A percentile compares a stretch with the other conserved stretches of the same genome.
Evolutionary conservation across 257 asterid genomes (phyloP).

Genomic region (Prunella vulgaris): DNA sequence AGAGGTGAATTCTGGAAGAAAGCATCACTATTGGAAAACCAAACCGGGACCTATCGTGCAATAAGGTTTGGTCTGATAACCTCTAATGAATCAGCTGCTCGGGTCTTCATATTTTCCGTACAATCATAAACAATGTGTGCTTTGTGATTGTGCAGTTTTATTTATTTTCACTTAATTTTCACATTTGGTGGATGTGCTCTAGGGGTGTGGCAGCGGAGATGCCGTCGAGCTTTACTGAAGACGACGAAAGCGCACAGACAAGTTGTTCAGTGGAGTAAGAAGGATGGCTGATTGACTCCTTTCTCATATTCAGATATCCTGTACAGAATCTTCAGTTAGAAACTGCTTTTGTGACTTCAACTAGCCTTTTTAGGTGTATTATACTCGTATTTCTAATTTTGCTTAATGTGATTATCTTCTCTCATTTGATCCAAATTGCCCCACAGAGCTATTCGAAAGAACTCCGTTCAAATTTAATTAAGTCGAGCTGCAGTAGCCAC

Average conservation of each 20-base stretch:
- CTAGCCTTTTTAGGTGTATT: not conserved
- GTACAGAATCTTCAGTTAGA: conserved; percentile 14
- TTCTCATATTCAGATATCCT: not conserved
- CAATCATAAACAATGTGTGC: not conserved
- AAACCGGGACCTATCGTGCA: conserved; percentile 26
- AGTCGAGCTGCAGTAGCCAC: not conserved
- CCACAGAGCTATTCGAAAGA: not conserved
- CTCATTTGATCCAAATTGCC: not conserved
- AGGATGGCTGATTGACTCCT: not conserved
- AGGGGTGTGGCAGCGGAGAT: conserved; percentile 44
- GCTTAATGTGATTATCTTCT: not conserved
- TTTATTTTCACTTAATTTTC: not conserved
- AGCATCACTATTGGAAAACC: conserved; percentile 30
- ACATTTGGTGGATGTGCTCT: not conserved
- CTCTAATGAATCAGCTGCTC: too few species aligned
- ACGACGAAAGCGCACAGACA: conserved; percentile 45
- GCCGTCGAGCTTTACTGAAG: conserved; percentile 51
- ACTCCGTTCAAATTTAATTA: not conserved
- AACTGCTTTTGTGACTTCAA: not conserved
- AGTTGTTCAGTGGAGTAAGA: conserved; percentile 45
- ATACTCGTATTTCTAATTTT: not conserved
- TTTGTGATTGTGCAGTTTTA: not conserved
- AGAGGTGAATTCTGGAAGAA: conserved; percentile 37
- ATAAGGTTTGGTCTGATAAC: conserved; percentile 39
- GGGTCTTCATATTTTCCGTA: too few species aligned